These are phyloP conservation scores for Tillandsia fasciculata DNA, from an alignment of 176 grass and related monocot genomes.

Conservation along the genomic window DNA sequence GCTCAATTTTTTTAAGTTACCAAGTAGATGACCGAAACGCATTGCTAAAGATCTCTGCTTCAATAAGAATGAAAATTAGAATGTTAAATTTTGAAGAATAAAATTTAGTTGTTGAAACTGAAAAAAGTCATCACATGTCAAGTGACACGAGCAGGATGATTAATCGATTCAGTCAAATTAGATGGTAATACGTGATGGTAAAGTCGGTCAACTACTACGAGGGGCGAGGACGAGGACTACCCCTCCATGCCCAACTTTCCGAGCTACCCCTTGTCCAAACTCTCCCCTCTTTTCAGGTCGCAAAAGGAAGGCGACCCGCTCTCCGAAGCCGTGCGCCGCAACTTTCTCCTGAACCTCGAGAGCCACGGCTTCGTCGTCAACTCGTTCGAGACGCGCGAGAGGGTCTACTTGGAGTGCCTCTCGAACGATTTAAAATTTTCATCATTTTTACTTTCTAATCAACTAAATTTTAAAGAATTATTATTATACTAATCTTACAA, in stretches of 20 bases:
- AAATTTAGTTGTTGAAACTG: too few relatives aligned
- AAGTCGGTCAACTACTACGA: neutral
- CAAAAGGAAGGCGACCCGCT: slow-evolving; percentile 28
- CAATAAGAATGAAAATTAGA: too few relatives aligned
- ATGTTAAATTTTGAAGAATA: too few relatives aligned
- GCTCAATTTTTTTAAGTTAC: too few relatives aligned
- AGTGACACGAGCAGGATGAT: too few relatives aligned
- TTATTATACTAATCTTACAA: too few relatives aligned
- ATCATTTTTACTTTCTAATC: too few relatives aligned
- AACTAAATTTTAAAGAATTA: neutral
- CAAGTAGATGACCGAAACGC: too few relatives aligned
- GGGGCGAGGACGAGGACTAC: slow-evolving; percentile 1
- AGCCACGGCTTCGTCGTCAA: slow-evolving; percentile 44
- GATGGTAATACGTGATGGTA: too few relatives aligned
- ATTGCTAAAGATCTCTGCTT: too few relatives aligned
- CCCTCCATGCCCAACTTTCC: slow-evolving; percentile 22
- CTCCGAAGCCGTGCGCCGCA: slow-evolving; percentile 26
- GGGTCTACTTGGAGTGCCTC: slow-evolving; percentile 25
- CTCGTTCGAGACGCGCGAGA: slow-evolving; percentile 31
- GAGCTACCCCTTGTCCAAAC: slow-evolving; percentile 31
- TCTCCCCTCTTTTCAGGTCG: slow-evolving; percentile 23
- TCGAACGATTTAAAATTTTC: slow-evolving; percentile 21
- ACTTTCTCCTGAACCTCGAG: slow-evolving; percentile 40
- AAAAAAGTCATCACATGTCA: too few relatives aligned
- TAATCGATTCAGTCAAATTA: too few relatives aligned